Evolutionary conservation across 768 basidiomycete genomes (phyloP).

Genomic region (Suillus ampliporus): DNA sequence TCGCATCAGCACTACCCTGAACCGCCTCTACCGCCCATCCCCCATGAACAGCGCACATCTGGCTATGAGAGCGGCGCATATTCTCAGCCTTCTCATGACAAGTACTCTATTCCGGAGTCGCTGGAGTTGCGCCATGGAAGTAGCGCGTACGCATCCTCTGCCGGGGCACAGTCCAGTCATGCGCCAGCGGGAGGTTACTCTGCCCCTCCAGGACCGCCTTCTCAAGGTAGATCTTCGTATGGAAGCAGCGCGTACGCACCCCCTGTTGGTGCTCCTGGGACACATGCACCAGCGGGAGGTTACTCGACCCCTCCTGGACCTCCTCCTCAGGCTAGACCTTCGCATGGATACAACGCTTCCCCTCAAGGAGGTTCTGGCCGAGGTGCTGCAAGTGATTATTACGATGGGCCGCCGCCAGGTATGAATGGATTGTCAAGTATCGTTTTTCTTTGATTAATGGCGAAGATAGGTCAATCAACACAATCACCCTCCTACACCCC

Average conservation of each 20-base stretch:
- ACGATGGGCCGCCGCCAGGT: slow-evolving; percentile 5
- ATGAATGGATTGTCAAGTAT: not conserved
- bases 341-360: not conserved
- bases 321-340: not conserved
- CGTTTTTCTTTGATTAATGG: not conserved
- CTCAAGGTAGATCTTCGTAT: not conserved
- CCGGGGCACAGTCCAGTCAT: not conserved
- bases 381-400: slow-evolving; percentile 13
- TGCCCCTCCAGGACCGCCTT: too few species aligned
- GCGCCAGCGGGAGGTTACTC: too few species aligned
- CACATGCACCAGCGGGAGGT: slow-evolving; percentile 3
- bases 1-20: not conserved
- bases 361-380: slow-evolving; percentile 2
- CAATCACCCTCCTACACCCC: slow-evolving; percentile 28
- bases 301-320: slow-evolving; percentile 5
- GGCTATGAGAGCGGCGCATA: not conserved
- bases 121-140: not conserved
- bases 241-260: slow-evolving; percentile 8
- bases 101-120: not conserved
- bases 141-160: slow-evolving; percentile 4
- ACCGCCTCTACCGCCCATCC: not conserved
- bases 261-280: slow-evolving; percentile 11
- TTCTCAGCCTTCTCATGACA: slow-evolving; percentile 3
- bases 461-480: slow-evolving; percentile 16
- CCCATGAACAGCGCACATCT: not conserved